Base-by-base conservation (phyloP, 202 grass and related monocot species). In the Brachypodium distachyon region DNA sequence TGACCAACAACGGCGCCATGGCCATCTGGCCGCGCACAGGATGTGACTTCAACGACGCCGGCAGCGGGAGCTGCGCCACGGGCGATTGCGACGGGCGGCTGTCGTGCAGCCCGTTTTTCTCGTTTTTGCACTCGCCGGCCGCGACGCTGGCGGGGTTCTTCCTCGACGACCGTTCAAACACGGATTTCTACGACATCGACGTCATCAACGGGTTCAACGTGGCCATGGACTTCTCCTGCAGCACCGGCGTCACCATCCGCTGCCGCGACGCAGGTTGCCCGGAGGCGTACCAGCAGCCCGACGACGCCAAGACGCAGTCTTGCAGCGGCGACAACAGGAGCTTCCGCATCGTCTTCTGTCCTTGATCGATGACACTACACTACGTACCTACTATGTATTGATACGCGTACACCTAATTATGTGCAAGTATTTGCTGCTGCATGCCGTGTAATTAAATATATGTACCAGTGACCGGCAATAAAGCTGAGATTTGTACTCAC, bases 171-270 rank as follows among this genome's bases (percentile, higher is more conserved):
- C 12, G 7, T 32, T 9, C 1, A 0, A 10, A 5, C 68, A 0
- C 3, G 3, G 83, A 81, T 59, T 86, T 7, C 77, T 3, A 74
- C 18, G 77, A 86, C 76, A 29, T 90, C 18, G 86, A 78, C 58
- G 28, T 78, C 1, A 74, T 86, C 18, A 72, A 85, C 47, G 87
- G 87, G 16, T 90, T 90, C 83, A 89, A 89, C 72, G 78, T 85
- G 42, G 82, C 87, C 42, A 69, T 90, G 87, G 67, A 72, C 6
- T 79, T 90, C 69, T 56, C 86, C 9, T 89, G 86, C 55, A 80
- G 66, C 66, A 76, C 56, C 18, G 72, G 74, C 0, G 61, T 80
- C 18, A 59, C 33, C n/a, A 88, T 88, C 79, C 88, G 89, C 74
- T 91, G 89, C 81, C 36, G 26, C 9, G 81, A 49, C 52, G 27